Evolutionary conservation across 306 rosid species (phyloP).

Genomic region (Vigna angularis): DNA sequence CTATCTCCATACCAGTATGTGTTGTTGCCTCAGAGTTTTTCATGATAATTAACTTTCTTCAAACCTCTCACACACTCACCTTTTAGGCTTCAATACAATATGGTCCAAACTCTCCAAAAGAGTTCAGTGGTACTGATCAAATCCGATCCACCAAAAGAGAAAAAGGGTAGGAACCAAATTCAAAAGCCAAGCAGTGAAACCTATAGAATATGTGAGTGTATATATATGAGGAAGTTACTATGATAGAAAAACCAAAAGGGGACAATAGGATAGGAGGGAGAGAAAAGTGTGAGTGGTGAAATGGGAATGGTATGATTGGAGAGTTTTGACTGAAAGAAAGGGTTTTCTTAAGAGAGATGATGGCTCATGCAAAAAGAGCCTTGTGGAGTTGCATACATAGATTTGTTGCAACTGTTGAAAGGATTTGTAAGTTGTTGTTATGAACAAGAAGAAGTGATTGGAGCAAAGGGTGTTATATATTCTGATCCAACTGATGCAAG

Average conservation of each 20-base stretch:
- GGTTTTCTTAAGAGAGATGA: background rate
- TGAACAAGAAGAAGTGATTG: conserved; percentile 44
- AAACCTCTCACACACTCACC: background rate
- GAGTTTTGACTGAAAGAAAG: conserved; percentile 53
- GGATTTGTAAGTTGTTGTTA: conserved; percentile 33
- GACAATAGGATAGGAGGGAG: conserved; percentile 7
- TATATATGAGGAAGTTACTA: conserved; percentile 22
- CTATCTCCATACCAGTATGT: conserved; percentile 70
- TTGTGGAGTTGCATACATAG: background rate
- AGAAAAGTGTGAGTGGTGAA: conserved; percentile 59
- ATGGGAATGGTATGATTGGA: conserved; percentile 53
- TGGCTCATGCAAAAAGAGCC: conserved; percentile 64
- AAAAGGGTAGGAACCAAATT: conserved; percentile 15
- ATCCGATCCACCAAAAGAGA: background rate
- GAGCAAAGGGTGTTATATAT: conserved; percentile 5
- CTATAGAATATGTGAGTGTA: background rate
- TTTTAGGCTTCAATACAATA: conserved; percentile 13
- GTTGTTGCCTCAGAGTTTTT: conserved; percentile 43
- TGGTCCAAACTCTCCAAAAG: conserved; percentile 8
- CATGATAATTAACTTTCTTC: conserved; percentile 10
- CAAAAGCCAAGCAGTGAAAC: conserved; percentile 17
- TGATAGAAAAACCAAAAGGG: background rate
- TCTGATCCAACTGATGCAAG: conserved; percentile 18
- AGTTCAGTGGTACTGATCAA: background rate
- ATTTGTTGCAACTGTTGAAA: background rate